phyloP scores from a whole-genome alignment of 225 moss, liverwort and hornwort species.

The Ulota crispa region DNA sequence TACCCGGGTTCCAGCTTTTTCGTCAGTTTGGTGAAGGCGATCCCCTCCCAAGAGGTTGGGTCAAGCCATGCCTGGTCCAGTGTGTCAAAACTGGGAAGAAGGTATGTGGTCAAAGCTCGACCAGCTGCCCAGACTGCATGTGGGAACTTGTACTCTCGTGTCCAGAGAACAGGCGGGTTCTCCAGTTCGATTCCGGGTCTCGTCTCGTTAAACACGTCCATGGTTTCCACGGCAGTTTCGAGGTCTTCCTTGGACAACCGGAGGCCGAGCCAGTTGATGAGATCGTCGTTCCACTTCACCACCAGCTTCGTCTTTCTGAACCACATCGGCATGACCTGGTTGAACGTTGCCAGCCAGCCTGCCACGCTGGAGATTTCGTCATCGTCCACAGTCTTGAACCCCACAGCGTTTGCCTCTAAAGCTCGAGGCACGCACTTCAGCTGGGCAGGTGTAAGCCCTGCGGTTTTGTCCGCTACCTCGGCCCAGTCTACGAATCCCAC shows the following conservation, averaged over 20 bases:
- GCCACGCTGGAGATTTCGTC: conserved; percentile 84
- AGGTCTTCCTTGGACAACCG: conserved; percentile 81
- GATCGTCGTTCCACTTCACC: conserved; percentile 66
- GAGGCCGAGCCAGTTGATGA: conserved; percentile 85
- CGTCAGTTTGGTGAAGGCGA: conserved; percentile 87
- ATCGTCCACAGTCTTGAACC: conserved; percentile 73
- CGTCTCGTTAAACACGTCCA: conserved; percentile 80
- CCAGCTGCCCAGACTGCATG: conserved; percentile 99
- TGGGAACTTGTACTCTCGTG: conserved; percentile 89
- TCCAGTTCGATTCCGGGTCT: conserved; percentile 79
- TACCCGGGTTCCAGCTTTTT: conserved; percentile 78
- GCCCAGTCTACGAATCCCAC: conserved; percentile 79
- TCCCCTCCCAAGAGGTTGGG: conserved; percentile 66
- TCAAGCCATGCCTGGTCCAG: conserved; percentile 62
- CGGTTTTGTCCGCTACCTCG: conserved; percentile 92
- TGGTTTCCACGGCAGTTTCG: conserved; percentile 80
- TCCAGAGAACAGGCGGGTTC: conserved; percentile 76
- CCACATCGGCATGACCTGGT: conserved; percentile 78
- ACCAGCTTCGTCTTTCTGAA: conserved; percentile 78
- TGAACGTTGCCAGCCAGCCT: conserved; percentile 73
- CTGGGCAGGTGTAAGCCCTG: conserved; percentile 95
- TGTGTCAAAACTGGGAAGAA: conserved; percentile 68
- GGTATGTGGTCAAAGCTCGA: conserved; percentile 68
- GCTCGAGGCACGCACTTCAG: conserved; percentile 91
- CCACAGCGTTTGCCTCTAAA: conserved; percentile 77